Evolutionary conservation across 768 basidiomycete genomes (phyloP), one percentile per base, ranked within the genome.

Genomic region (Suillus subaureus): DNA sequence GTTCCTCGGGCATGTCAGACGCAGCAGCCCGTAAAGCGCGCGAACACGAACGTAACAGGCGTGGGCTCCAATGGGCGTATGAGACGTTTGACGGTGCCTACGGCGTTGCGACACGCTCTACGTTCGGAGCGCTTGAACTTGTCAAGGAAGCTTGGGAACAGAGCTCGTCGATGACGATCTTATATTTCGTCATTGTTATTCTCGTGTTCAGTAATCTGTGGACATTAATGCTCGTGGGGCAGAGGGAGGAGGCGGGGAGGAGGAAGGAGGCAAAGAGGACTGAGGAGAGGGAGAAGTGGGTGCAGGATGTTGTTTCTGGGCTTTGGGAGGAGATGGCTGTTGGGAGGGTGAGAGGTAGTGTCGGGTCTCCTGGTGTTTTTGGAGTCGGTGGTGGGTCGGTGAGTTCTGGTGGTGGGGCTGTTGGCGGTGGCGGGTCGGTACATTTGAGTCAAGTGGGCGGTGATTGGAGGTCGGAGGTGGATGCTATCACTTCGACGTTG

Each of bases 1-100:
- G 69, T 12, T 70, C 69, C 2, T 21, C 35, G 3, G 64, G 63
- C 1, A 28, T 66, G 63, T 61, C 69, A 18, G 49, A 61, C 55
- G 2, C 64, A 66, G 60, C 72, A 64, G 71, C 67, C 18, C 69
- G 72, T 11, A 87, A 89, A 74, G 81, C 81, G 64, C 86, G 90
- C 61, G 90, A 90, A 74, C 81, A 83, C 63, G 88, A 91, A 73
- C 86, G 89, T 18, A 87, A 89, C 66, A 84, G 82, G 65, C 89
- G 91, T 21, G 88, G 88, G 0, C 78, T 94, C 68, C 93, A 95
- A 71, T 95, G 93, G 93, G 93, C 93, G 3, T 92, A 87, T 79
- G 93, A 95, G 69, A 95, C 93, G 56, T 84, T 92, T 74, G 89
- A 89, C 37, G 93, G 92, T 12, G 89, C 93, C 2, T 84, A 80